Conservation (phyloP, 2,329 filamentous ascomycete species). For the Keithomyces neogunnii region DNA sequence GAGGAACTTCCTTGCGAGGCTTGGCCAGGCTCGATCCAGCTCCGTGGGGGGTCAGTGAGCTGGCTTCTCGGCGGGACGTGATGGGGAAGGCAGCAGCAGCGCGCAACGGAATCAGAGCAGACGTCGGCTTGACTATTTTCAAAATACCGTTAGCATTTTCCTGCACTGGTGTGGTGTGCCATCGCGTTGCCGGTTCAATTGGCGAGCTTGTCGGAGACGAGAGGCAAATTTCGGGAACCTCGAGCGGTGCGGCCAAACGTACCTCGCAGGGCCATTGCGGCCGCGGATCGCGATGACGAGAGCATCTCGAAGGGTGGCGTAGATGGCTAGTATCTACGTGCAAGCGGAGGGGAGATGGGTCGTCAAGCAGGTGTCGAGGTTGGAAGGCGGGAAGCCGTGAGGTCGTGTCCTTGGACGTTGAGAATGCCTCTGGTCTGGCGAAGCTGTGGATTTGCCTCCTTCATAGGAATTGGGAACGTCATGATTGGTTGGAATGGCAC, state of each 20-base stretch:
- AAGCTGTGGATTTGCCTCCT: conserved; percentile 20
- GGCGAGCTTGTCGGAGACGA: neutral
- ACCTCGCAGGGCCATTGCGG: conserved; percentile 46
- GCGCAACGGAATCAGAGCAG: conserved; percentile 55
- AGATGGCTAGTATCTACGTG: neutral
- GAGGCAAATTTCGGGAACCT: neutral
- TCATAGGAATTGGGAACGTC: conserved; percentile 18
- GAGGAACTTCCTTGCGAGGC: conserved; percentile 61
- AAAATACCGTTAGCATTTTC: neutral
- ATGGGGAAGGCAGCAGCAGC: conserved; percentile 57
- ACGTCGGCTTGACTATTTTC: conserved; percentile 54
- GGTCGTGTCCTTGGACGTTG: conserved; percentile 16
- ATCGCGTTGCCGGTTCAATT: neutral
- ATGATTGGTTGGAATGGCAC: conserved; percentile 19
- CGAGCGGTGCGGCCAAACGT: neutral
- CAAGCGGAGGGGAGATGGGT: neutral
- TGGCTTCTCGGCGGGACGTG: conserved; percentile 56
- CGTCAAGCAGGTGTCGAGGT: neutral
- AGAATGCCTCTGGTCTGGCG: conserved; percentile 5
- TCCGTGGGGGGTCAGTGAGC: conserved; percentile 43
- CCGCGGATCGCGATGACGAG: conserved; percentile 40
- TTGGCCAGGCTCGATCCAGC: conserved; percentile 44
- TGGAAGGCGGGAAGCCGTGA: neutral
- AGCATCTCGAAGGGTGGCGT: conserved; percentile 29
- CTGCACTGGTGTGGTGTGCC: neutral